phyloP scores from a whole-genome alignment of 2,329 filamentous ascomycete genomes.

The Dothistroma septosporum region DNA sequence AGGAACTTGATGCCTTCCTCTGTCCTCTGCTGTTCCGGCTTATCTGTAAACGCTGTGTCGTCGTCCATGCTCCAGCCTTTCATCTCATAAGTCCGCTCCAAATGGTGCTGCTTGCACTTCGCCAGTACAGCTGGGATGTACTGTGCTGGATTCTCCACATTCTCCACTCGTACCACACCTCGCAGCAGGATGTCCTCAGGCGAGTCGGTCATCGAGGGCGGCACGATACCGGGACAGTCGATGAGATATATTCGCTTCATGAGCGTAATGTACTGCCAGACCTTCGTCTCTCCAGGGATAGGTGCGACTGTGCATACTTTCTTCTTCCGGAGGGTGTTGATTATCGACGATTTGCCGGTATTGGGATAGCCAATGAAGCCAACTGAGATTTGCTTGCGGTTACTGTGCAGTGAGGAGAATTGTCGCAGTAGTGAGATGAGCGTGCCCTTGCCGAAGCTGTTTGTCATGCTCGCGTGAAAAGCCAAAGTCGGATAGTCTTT shows the following conservation, averaged over 20 bases:
- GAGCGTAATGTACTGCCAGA: slow-evolving; percentile 95
- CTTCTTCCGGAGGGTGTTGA: slow-evolving; percentile 92
- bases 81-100: slow-evolving; percentile 89
- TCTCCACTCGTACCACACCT: slow-evolving; percentile 90
- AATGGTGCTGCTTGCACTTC: slow-evolving; percentile 77
- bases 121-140: slow-evolving; percentile 81
- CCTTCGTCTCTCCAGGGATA: slow-evolving; percentile 93
- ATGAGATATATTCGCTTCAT: slow-evolving; percentile 96
- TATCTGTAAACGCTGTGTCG: slow-evolving; percentile 20
- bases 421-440: slow-evolving; percentile 88
- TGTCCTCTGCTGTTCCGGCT: slow-evolving; percentile 28
- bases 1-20: slow-evolving; percentile 75
- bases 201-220: slow-evolving; percentile 76
- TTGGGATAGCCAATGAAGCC: slow-evolving; percentile 89
- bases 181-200: slow-evolving; percentile 84
- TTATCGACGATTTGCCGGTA: slow-evolving; percentile 92
- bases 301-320: slow-evolving; percentile 91
- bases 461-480: slow-evolving; percentile 91
- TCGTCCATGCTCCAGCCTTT: slow-evolving; percentile 56
- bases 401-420: slow-evolving; percentile 83
- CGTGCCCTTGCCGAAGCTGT: slow-evolving; percentile 94
- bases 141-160: slow-evolving; percentile 92
- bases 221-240: slow-evolving; percentile 94
- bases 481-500: slow-evolving; percentile 91
- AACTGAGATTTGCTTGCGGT: slow-evolving; percentile 90